These are phyloP conservation scores for Monosporascus sp. DNA, from an alignment of 2,329 filamentous ascomycete species.

Conservation along the genomic window DNA sequence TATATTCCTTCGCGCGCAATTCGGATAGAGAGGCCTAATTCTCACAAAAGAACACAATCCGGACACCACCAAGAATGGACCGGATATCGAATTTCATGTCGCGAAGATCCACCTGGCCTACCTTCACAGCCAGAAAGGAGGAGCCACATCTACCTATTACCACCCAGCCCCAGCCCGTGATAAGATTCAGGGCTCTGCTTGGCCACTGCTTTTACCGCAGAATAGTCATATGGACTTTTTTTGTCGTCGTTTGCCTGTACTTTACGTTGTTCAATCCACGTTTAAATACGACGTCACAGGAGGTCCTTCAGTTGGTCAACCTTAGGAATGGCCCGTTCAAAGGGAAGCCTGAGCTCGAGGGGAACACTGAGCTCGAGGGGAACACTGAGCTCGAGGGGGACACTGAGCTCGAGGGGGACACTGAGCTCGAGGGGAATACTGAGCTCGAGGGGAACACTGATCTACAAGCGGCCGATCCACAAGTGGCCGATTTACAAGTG, in stretches of 20 bases:
- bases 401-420: not conserved
- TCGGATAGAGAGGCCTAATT: not conserved
- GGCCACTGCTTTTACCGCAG: conserved; percentile 48
- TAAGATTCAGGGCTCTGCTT: conserved; percentile 41
- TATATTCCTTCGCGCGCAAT: conserved; percentile 9
- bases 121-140: conserved; percentile 13
- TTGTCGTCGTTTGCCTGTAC: conserved; percentile 35
- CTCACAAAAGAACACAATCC: not conserved
- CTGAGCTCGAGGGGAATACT: conserved; percentile 1
- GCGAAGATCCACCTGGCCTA: conserved; percentile 15
- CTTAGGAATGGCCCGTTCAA: conserved; percentile 14
- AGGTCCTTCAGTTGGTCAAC: conserved; percentile 25
- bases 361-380: conserved; percentile 11
- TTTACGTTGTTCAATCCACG: conserved; percentile 34
- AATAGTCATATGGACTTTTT: conserved; percentile 45
- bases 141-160: conserved; percentile 25
- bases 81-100: conserved; percentile 19
- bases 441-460: conserved; percentile 6
- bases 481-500: conserved; percentile 1
- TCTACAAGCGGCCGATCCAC: conserved; percentile 9
- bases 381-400: too few relatives aligned
- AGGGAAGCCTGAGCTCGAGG: conserved; percentile 2
- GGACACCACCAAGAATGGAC: conserved; percentile 14
- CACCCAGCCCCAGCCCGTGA: conserved; percentile 30
- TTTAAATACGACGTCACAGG: conserved; percentile 15